Percentiles rank a stretch among this genome's conserved stretches.
Conservation (phyloP, 768 basidiomycete species). For the Mycena alexandri region DNA sequence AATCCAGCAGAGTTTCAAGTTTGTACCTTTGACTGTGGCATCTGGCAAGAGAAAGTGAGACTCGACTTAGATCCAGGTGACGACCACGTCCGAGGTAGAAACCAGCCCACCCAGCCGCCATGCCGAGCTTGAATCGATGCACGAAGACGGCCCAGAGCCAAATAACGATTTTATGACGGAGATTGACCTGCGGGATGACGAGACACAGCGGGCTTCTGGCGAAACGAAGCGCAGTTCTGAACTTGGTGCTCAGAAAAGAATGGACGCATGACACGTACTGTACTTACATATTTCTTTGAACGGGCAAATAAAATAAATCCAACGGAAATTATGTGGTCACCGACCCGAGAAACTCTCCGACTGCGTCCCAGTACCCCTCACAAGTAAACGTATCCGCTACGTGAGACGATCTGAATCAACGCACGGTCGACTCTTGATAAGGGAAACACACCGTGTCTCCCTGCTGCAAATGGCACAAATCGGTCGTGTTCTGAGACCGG, state of each 20-base stretch:
- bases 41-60: not conserved
- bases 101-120: not conserved
- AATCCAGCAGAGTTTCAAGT: conserved; percentile 2
- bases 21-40: not conserved
- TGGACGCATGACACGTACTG: not conserved
- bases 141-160: not conserved
- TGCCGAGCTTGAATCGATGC: not conserved
- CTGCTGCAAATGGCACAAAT: conserved; percentile 18
- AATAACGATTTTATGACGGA: not conserved
- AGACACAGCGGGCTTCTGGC: not conserved
- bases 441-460: conserved; percentile 11
- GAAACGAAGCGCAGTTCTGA: conserved; percentile 5
- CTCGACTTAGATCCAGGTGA: conserved; percentile 12
- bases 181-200: not conserved
- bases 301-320: too few relatives aligned
- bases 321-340: conserved; percentile 6
- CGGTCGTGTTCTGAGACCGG: conserved; percentile 23
- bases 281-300: not conserved
- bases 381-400: conserved; percentile 25
- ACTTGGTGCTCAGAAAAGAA: not conserved
- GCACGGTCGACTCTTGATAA: too few relatives aligned
- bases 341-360: conserved; percentile 46
- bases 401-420: too few relatives aligned
- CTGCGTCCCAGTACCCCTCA: conserved; percentile 50
- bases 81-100: conserved; percentile 5